Evolutionary conservation across 805 yeast genomes (phyloP), one percentile per base, ranked within the genome.

Genomic region (Debaryomyces maramus): DNA sequence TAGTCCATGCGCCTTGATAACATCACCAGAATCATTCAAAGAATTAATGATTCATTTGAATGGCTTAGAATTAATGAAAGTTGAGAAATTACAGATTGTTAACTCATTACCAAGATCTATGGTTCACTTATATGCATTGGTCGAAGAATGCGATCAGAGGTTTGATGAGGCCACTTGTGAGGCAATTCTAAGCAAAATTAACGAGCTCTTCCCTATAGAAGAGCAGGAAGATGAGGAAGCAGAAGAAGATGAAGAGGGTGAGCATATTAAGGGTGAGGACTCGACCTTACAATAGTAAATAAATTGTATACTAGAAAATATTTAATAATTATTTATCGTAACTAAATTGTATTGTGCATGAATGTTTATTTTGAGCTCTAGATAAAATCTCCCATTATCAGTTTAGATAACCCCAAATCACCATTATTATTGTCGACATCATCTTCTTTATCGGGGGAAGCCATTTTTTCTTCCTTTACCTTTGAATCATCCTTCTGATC

Each of bases 121-220:
- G 71, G 97, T 90, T 9, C 83, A 79, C 26, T 69, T 91, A 37
- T 88, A 81, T 57, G 74, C 93, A 0, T 66, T 91, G 20, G 80
- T 91, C 1, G 99, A 91, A 56, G 98, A 93, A 56, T 91, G 96
- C 61, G 99, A 91, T 50, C 81, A 79, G 45, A 72, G 99, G 51
- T 84, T 89, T 52, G 64, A 67, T n/a, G 87, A 85, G 43, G 84
- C 78, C 1, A 73, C 81, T 44, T 72, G 86, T 35, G 76, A 80
- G 33, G 65, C 68, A 3, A 75, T 91, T 2, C 47, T 91, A 21
- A 75, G 65, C 4, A 72, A 81, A 36, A 70, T 88, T 14, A 53
- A 63, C n/a, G 70, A 70, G 28, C 65, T 75, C 40, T 77, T 80
- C 56, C 87, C 85, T 2, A 53, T 67, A 8, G 62, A 51, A 9